Evolutionary conservation across 2,329 filamentous ascomycete species (phyloP).

Genomic region (Colletotrichum cuscutae): DNA sequence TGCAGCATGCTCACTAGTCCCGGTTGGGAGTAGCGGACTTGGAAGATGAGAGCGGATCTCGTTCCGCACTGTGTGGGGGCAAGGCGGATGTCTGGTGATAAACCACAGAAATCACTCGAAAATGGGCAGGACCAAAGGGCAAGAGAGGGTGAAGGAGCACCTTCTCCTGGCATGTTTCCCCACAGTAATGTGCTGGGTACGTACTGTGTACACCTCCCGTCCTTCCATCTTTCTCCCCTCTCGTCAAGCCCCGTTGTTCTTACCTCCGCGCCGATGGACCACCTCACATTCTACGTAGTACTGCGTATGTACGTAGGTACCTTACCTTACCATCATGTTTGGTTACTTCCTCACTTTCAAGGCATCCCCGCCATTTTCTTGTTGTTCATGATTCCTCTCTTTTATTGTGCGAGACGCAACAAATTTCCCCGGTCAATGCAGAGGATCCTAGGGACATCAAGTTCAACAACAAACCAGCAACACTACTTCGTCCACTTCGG

Average conservation of each 20-base stretch:
- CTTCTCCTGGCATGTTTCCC: conserved; percentile 1
- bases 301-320: no score
- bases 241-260: no score
- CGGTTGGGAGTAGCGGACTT: not conserved
- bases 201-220: not conserved
- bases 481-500: not conserved
- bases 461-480: not conserved
- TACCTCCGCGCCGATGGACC: no score
- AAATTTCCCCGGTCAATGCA: conserved; percentile 34
- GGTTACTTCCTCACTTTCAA: not conserved
- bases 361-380: not conserved
- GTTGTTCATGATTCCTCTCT: not conserved
- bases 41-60: not conserved
- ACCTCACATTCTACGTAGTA: no score
- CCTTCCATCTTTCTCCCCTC: no score
- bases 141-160: not conserved
- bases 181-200: not conserved
- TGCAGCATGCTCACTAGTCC: not conserved
- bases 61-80: conserved; percentile 3
- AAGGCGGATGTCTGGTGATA: not conserved
- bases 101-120: not conserved
- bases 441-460: not conserved
- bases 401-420: conserved; percentile 4
- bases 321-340: no score
- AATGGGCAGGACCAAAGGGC: not conserved